Percentiles rank a stretch among this genome's conserved stretches.
Conservation (phyloP, 495 filamentous ascomycete genomes). For the Sordaria brevicollis region DNA sequence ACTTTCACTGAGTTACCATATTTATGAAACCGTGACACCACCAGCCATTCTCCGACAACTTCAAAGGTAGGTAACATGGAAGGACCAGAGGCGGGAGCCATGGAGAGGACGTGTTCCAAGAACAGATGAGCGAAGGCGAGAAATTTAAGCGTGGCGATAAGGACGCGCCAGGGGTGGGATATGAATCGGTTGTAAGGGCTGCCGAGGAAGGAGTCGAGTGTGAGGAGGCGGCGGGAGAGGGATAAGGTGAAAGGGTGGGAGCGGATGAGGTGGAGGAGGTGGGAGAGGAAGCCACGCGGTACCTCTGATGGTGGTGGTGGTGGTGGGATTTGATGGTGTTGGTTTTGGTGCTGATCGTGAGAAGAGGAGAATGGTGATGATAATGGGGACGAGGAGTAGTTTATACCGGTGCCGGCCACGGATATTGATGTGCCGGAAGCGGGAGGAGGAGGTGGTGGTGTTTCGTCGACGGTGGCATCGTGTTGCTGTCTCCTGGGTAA, state of each 20-base stretch:
- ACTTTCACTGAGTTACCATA: slow-evolving; percentile 60
- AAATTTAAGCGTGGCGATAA: slow-evolving; percentile 28
- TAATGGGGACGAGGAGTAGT: not conserved
- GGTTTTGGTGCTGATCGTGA: not conserved
- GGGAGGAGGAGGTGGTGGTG: not conserved
- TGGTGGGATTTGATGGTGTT: not conserved
- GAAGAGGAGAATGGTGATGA: not conserved
- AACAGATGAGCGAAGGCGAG: slow-evolving; percentile 48
- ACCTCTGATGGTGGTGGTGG: not conserved
- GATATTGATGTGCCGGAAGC: not conserved
- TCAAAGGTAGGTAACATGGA: slow-evolving; percentile 76
- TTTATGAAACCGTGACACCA: slow-evolving; percentile 54
- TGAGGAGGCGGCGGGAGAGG: not conserved
- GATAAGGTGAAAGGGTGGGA: not conserved
- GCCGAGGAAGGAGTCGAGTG: slow-evolving; percentile 7
- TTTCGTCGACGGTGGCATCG: not conserved
- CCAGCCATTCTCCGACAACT: slow-evolving; percentile 51
- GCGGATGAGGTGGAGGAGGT: not conserved
- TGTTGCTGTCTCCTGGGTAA: not conserved
- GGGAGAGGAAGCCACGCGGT: not conserved
- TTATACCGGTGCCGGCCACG: slow-evolving; percentile 3
- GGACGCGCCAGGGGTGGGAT: slow-evolving; percentile 30
- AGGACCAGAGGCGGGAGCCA: slow-evolving; percentile 50
- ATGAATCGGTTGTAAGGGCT: not conserved
- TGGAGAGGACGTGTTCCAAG: slow-evolving; percentile 39